These are phyloP conservation scores for Globisporangium splendens DNA, from an alignment of 352 stramenopile genomes.

Conservation along the genomic window DNA sequence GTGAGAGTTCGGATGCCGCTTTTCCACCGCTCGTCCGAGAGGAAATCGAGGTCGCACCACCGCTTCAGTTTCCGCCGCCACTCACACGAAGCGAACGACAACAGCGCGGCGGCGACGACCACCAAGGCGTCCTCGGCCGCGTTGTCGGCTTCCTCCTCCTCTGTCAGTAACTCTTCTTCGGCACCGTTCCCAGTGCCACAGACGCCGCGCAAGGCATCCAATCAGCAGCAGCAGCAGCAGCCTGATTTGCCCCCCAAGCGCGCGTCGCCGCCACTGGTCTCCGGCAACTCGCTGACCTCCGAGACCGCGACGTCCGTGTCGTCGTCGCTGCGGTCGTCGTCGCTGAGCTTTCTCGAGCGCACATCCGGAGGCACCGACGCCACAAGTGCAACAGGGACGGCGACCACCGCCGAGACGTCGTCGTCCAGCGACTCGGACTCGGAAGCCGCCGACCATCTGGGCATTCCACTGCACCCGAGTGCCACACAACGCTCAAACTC, in stretches of 20 bases:
- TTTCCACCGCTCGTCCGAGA: conserved; percentile 51
- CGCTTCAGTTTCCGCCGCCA: conserved; percentile 74
- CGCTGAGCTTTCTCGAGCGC: conserved; percentile 40
- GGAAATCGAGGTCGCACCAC: conserved; percentile 43
- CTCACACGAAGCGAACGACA: conserved; percentile 24
- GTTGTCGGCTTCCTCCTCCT: neutral
- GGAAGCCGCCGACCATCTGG: conserved; percentile 1
- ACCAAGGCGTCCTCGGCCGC: conserved; percentile 3
- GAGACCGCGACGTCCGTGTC: conserved; percentile 35
- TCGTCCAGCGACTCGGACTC: conserved; percentile 17
- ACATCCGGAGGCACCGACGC: conserved; percentile 25
- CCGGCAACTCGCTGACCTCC: conserved; percentile 18
- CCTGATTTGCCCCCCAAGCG: conserved; percentile 10
- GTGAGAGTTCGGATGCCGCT: conserved; percentile 40
- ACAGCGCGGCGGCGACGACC: conserved; percentile 5
- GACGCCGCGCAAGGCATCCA: neutral
- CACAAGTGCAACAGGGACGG: conserved; percentile 17
- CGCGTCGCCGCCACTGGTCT: conserved; percentile 1
- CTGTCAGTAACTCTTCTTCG: neutral
- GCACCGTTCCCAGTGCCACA: conserved; percentile 1
- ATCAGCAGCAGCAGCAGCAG: neutral
- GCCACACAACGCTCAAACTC: conserved; percentile 8
- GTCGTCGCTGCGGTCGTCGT: conserved; percentile 58
- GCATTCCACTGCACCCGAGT: neutral
- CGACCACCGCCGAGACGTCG: conserved; percentile 7